phyloP scores from a whole-genome alignment of 345 rosid species.

The Lumnitzera littorea region DNA sequence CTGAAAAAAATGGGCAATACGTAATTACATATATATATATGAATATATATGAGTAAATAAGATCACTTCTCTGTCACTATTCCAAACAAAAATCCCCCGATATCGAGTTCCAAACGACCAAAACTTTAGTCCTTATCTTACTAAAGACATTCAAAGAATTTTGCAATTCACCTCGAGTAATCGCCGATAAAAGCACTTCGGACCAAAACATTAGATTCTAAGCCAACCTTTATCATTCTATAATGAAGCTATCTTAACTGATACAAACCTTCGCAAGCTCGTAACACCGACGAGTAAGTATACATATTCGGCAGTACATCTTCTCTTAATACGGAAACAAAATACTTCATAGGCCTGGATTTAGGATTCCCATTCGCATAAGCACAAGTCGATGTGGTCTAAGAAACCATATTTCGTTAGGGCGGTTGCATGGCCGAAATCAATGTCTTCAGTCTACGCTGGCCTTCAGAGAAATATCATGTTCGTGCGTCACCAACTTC shows the following conservation, averaged over 20 bases:
- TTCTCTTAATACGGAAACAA: conserved; percentile 42
- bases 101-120: conserved; percentile 70
- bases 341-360: conserved; percentile 17
- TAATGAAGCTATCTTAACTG: conserved; percentile 47
- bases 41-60: too few species aligned
- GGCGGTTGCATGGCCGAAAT: conserved; percentile 6
- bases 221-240: conserved; percentile 41
- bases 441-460: too few species aligned
- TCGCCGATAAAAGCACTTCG: conserved; percentile 64
- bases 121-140: conserved; percentile 51
- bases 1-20: too few species aligned
- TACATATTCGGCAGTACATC: conserved; percentile 57
- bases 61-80: conserved; percentile 27
- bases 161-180: conserved; percentile 44
- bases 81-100: conserved; percentile 64
- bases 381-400: conserved; percentile 73
- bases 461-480: too few species aligned
- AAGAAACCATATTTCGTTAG: conserved; percentile 32
- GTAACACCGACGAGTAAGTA: conserved; percentile 57
- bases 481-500: too few species aligned
- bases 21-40: too few species aligned
- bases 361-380: conserved; percentile 25
- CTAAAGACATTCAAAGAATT: conserved; percentile 36
- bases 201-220: conserved; percentile 60
- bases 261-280: conserved; percentile 32